These are phyloP conservation scores for Stemphylium beticola DNA, from an alignment of 2,329 filamentous ascomycete genomes.

Conservation along the genomic window DNA sequence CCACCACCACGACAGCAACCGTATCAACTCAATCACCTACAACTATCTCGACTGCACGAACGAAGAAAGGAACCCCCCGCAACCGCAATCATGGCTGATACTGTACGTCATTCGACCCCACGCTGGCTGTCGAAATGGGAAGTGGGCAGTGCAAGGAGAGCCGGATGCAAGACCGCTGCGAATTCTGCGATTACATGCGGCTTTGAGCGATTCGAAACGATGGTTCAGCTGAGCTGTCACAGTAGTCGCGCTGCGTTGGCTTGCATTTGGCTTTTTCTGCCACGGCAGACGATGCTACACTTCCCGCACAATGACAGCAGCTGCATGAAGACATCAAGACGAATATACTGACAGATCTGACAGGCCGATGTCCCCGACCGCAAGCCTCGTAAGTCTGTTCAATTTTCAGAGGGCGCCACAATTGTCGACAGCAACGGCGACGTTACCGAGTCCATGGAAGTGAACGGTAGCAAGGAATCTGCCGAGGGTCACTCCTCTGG, in stretches of 20 bases:
- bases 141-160: conserved; percentile 13
- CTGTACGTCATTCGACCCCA: conserved; percentile 43
- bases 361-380: conserved; percentile 60
- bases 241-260: background rate
- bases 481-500: conserved; percentile 71
- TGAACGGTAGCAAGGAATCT: conserved; percentile 77
- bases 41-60: background rate
- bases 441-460: conserved; percentile 74
- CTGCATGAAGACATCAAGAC: background rate
- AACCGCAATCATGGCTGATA: conserved; percentile 61
- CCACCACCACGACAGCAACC: conserved; percentile 1
- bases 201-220: background rate
- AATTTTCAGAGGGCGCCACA: conserved; percentile 85
- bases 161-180: background rate
- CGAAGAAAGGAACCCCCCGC: conserved; percentile 13
- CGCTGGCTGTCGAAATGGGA: conserved; percentile 29
- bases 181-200: background rate
- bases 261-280: background rate
- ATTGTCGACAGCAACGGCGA: conserved; percentile 90
- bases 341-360: conserved; percentile 27
- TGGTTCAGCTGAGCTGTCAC: background rate
- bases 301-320: background rate
- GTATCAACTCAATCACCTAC: background rate
- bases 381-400: conserved; percentile 89
- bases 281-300: background rate